Conservation (phyloP, 2,329 filamentous ascomycete genomes). For the Verticillium nonalfalfae region DNA sequence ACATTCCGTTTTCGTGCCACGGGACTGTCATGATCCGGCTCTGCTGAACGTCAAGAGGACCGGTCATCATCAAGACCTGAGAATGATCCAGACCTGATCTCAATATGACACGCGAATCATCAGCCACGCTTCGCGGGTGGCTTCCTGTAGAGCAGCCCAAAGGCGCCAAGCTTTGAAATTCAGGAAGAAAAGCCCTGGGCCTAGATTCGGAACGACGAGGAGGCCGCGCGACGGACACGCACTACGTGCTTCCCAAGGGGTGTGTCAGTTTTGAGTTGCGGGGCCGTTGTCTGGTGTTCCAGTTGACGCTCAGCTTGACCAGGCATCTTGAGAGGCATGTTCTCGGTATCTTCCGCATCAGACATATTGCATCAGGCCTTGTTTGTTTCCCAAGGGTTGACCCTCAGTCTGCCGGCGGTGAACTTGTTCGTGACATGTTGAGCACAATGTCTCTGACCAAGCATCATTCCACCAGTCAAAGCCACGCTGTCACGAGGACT, state of each 20-base stretch:
- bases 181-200: not conserved
- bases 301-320: not conserved
- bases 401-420: not conserved
- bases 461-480: not conserved
- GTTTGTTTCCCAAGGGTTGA: not conserved
- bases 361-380: not conserved
- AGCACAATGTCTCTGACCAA: not conserved
- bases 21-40: not conserved
- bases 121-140: not conserved
- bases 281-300: not conserved
- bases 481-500: not conserved
- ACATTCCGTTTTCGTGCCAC: not conserved
- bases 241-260: not conserved
- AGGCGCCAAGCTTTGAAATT: not conserved
- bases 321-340: not conserved
- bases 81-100: not conserved
- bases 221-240: not conserved
- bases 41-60: not conserved
- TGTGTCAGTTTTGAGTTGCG: not conserved
- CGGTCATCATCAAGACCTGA: not conserved
- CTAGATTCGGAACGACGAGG: not conserved
- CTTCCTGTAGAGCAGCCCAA: not conserved
- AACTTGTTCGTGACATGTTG: not conserved
- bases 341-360: not conserved
- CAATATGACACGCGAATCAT: not conserved